Conservation (phyloP, 345 rosid genomes). For the Draba incana region DNA sequence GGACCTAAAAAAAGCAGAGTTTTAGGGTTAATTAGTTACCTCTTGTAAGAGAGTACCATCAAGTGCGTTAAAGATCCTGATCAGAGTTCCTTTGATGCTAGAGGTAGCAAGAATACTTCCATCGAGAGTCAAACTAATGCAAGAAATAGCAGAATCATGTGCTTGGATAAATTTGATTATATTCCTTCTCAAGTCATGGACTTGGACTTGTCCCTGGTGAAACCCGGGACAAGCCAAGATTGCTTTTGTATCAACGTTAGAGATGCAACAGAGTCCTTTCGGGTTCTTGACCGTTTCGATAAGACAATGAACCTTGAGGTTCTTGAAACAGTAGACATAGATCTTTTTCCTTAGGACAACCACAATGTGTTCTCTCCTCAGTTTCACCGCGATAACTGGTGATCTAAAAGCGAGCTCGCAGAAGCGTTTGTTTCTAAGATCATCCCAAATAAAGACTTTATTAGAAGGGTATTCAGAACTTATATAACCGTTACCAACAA, state of each 20-base stretch:
- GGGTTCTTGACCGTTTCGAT: constrained; percentile 68
- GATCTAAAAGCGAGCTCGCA: constrained; percentile 75
- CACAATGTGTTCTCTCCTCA: constrained; percentile 65
- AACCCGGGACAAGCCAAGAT: constrained; percentile 87
- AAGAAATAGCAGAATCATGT: constrained; percentile 73
- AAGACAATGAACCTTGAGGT: constrained; percentile 61
- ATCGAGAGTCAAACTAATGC: constrained; percentile 71
- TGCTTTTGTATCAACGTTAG: constrained; percentile 56
- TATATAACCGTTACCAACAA: constrained; percentile 59
- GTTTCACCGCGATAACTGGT: constrained; percentile 64
- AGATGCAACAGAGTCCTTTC: constrained; percentile 79
- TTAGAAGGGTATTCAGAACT: constrained; percentile 65
- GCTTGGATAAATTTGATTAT: constrained; percentile 61
- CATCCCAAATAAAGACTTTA: constrained; percentile 85
- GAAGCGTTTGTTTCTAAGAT: constrained; percentile 60
- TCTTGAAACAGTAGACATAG: constrained; percentile 63
- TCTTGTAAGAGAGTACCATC: constrained; percentile 85
- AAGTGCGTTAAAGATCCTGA: constrained; percentile 81
- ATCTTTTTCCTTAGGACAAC: constrained; percentile 74
- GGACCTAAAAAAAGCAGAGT: no score
- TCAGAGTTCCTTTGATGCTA: constrained; percentile 79
- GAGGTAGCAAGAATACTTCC: constrained; percentile 85
- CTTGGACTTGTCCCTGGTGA: constrained; percentile 69
- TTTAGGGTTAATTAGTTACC: constrained; percentile 47
- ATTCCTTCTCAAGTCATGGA: constrained; percentile 77